phyloP scores from a whole-genome alignment of 1,139 yeast genomes.

The Yamadazyma buinensis region DNA sequence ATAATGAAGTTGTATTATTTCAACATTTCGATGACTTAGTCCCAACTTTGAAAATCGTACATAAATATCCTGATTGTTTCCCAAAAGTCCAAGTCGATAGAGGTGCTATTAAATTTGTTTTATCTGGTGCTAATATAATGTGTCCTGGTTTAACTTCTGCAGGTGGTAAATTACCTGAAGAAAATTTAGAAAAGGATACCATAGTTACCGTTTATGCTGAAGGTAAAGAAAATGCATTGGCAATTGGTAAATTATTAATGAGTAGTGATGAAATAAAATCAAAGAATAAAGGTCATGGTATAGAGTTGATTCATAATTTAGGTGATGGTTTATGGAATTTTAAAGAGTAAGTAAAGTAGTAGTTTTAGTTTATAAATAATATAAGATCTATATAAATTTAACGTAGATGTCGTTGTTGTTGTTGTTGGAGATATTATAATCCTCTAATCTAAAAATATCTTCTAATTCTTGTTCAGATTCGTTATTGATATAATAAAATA shows the following conservation, averaged over 20 bases:
- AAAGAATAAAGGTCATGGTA: constrained; percentile 85
- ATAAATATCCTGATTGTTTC: constrained; percentile 76
- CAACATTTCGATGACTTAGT: constrained; percentile 84
- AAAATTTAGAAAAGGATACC: constrained; percentile 57
- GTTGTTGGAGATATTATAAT: constrained; percentile 16
- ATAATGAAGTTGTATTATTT: constrained; percentile 69
- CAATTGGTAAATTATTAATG: constrained; percentile 84
- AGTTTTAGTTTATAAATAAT: too few relatives aligned
- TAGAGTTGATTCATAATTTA: constrained; percentile 77
- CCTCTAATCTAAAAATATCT: constrained; percentile 34
- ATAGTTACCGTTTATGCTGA: constrained; percentile 86
- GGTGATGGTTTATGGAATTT: constrained; percentile 90
- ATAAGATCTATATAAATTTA: too few relatives aligned
- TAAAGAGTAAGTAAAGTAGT: constrained; percentile 20
- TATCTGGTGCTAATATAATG: constrained; percentile 95
- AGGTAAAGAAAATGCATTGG: constrained; percentile 88
- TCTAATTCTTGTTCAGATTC: constrained; percentile 13
- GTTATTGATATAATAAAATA: constrained; percentile 18
- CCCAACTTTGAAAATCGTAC: constrained; percentile 76
- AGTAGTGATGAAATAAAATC: constrained; percentile 85
- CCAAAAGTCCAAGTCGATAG: constrained; percentile 90
- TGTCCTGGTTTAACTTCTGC: constrained; percentile 94
- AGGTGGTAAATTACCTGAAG: constrained; percentile 83
- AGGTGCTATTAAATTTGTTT: constrained; percentile 92
- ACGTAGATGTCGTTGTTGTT: too few relatives aligned